A percentile compares a stretch with the other conserved stretches of the same genome.
Conservation (phyloP, 306 rosid species). For the Fragaria vesca region DNA sequence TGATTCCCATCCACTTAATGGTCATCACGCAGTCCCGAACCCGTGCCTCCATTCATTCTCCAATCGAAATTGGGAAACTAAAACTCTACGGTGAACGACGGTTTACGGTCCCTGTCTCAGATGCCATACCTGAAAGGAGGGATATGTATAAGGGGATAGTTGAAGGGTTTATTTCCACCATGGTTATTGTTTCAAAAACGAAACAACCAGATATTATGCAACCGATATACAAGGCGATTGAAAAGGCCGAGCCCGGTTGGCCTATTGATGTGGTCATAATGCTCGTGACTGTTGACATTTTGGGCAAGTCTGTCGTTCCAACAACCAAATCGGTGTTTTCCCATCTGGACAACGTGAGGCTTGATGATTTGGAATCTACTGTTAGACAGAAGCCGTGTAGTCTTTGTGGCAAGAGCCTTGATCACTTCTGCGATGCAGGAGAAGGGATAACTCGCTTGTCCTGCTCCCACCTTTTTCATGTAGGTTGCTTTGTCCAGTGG, state of each 20-base stretch:
- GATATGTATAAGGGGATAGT: neutral
- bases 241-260: neutral
- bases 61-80: neutral
- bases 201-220: neutral
- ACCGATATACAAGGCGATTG: neutral
- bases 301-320: neutral
- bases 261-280: neutral
- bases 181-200: neutral
- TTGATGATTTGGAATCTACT: neutral
- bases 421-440: neutral
- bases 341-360: neutral
- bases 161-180: neutral
- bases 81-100: neutral
- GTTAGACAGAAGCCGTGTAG: neutral
- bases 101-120: neutral
- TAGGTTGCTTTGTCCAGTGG: neutral
- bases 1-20: neutral
- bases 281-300: neutral
- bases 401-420: neutral
- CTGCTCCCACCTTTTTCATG: neutral
- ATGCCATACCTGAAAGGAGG: neutral
- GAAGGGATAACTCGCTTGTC: neutral
- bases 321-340: neutral
- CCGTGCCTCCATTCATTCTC: neutral
- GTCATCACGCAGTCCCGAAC: too few species aligned